Evolutionary conservation across 2,329 filamentous ascomycete species (phyloP).

Genomic region (Penicillium sp.): DNA sequence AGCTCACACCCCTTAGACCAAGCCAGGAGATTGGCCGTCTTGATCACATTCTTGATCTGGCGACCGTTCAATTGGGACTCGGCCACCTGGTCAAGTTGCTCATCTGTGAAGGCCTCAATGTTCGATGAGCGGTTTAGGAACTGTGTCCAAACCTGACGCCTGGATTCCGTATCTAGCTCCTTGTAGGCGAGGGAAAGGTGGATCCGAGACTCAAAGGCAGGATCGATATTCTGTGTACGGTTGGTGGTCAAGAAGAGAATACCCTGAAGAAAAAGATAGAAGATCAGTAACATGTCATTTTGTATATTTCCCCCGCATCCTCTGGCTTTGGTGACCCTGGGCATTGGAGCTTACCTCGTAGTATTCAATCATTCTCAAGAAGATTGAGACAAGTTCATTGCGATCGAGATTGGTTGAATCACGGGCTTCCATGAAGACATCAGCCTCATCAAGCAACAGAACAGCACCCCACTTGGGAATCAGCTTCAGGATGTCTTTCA

Average conservation of each 20-base stretch:
- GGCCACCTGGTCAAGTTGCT: constrained; percentile 28
- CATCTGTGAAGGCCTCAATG: constrained; percentile 15
- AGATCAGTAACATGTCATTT: constrained; percentile 31
- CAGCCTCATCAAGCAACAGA: constrained; percentile 52
- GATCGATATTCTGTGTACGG: constrained; percentile 51
- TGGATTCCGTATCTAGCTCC: constrained; percentile 38
- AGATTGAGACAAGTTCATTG: constrained; percentile 48
- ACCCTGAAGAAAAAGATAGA: constrained; percentile 41
- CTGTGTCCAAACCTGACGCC: constrained; percentile 47
- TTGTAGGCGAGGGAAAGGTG: constrained; percentile 42
- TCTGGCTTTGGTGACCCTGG: too few relatives aligned
- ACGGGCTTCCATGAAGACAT: constrained; percentile 38
- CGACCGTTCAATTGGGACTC: constrained; percentile 31
- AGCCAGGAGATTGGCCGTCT: constrained; percentile 45
- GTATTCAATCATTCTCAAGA: constrained; percentile 32
- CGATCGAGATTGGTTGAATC: constrained; percentile 43
- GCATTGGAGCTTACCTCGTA: constrained; percentile 22
- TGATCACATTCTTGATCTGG: constrained; percentile 49
- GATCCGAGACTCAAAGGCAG: constrained; percentile 52
- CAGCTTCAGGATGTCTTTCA: constrained; percentile 51
- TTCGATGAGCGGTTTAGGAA: constrained; percentile 37
- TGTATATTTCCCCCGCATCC: neutral
- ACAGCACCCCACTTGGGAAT: constrained; percentile 53
- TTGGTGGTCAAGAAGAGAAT: constrained; percentile 55
- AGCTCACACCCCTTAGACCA: constrained; percentile 20